phyloP scores from a whole-genome alignment of 1,284 basidiomycete species.

The Retiboletus flavoniger region DNA sequence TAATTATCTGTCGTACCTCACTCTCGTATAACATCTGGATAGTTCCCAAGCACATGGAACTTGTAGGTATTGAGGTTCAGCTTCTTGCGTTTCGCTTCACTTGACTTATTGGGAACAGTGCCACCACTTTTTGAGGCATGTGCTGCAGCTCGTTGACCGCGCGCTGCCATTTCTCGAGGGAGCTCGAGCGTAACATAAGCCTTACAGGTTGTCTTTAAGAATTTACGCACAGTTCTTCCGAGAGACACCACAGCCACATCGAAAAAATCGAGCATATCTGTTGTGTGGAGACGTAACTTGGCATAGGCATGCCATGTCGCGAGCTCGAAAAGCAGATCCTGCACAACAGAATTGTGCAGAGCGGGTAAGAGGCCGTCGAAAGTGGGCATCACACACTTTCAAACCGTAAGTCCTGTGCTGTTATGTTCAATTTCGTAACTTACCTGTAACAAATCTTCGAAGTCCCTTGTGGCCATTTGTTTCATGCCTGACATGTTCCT shows the following conservation, averaged over 20 bases:
- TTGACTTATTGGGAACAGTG: not conserved
- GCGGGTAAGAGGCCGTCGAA: conserved; percentile 36
- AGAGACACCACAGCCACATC: conserved; percentile 1
- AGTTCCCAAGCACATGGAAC: conserved; percentile 35
- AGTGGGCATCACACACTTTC: conserved; percentile 35
- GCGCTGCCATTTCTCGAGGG: conserved; percentile 5
- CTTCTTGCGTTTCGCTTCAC: not conserved
- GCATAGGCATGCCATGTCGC: conserved; percentile 35
- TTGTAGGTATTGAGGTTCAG: conserved; percentile 34
- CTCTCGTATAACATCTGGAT: conserved; percentile 25
- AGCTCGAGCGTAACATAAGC: conserved; percentile 4
- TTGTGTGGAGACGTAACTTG: conserved; percentile 37
- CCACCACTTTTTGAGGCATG: not conserved
- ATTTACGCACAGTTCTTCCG: not conserved
- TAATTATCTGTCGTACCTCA: conserved; percentile 38
- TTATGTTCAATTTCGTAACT: not conserved
- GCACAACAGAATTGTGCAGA: conserved; percentile 25
- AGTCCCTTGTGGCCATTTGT: conserved; percentile 6
- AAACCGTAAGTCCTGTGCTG: not conserved
- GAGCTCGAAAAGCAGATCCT: conserved; percentile 12
- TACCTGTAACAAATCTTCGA: conserved; percentile 34
- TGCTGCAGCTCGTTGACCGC: not conserved
- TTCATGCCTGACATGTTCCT: not conserved
- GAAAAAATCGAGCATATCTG: conserved; percentile 16
- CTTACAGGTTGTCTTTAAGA: not conserved